These are phyloP conservation scores for Fusarium sp. DNA, from an alignment of 2,329 filamentous ascomycete species.

Conservation along the genomic window DNA sequence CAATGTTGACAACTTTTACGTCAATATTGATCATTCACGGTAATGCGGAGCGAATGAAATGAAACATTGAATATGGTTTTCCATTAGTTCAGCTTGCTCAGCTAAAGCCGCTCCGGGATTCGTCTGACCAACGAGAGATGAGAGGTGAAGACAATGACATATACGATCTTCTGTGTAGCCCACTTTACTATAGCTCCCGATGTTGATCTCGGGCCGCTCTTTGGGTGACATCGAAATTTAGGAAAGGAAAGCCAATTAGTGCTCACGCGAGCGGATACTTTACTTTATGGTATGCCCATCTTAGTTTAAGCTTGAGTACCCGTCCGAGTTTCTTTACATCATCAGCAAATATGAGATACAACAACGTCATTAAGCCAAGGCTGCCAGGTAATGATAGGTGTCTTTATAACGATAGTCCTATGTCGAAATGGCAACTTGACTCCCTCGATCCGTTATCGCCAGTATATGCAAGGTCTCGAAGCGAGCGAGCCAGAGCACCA, in stretches of 20 bases:
- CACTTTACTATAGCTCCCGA: neutral
- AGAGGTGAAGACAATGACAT: neutral
- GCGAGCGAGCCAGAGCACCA: neutral
- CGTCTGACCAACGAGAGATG: neutral
- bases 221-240: neutral
- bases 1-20: neutral
- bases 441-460: neutral
- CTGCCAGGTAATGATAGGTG: no score
- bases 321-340: no score
- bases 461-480: neutral
- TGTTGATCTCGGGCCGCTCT: neutral
- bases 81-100: neutral
- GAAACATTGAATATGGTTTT: neutral
- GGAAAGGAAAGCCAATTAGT: no score
- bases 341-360: neutral
- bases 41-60: neutral
- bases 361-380: neutral
- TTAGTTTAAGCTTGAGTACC: neutral
- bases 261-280: neutral
- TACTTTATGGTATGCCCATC: neutral
- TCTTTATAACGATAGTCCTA: rapidly evolving
- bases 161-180: neutral
- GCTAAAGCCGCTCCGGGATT: neutral
- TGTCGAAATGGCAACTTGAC: neutral
- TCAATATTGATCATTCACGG: neutral